phyloP scores from a whole-genome alignment of 495 filamentous ascomycete species.

The Penicillium paradoxum region DNA sequence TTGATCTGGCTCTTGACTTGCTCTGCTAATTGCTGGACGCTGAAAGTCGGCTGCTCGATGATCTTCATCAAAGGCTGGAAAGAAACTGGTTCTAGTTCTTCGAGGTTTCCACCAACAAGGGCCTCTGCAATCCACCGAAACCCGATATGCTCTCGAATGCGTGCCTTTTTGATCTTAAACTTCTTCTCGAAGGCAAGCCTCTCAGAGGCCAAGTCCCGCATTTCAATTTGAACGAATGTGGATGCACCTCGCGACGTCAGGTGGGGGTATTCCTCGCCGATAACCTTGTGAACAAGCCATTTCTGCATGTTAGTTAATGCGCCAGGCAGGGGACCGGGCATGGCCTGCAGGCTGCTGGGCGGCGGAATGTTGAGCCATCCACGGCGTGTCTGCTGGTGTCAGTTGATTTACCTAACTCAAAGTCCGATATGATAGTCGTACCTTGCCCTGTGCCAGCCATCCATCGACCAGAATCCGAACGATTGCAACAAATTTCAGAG shows the following conservation, averaged over 20 bases:
- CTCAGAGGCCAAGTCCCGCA: conserved; percentile 46
- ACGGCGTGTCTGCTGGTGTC: conserved; percentile 13
- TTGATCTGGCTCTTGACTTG: conserved; percentile 38
- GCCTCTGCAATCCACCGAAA: conserved; percentile 70
- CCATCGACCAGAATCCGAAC: conserved; percentile 45
- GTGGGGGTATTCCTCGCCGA: conserved; percentile 58
- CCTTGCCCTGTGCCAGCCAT: conserved; percentile 39
- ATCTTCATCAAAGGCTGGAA: conserved; percentile 35
- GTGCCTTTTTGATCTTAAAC: conserved; percentile 34
- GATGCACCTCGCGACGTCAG: conserved; percentile 42
- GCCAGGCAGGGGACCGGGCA: conserved; percentile 8
- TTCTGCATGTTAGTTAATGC: conserved; percentile 50
- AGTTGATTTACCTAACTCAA: not conserved
- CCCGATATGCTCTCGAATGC: conserved; percentile 49
- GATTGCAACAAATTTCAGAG: conserved; percentile 50
- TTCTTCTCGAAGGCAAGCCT: conserved; percentile 33
- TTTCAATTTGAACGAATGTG: conserved; percentile 50
- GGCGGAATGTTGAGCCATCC: conserved; percentile 32
- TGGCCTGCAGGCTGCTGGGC: conserved; percentile 4
- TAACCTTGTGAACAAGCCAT: conserved; percentile 62
- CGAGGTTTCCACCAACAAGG: conserved; percentile 54
- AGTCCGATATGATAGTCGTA: conserved; percentile 8
- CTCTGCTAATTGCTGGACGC: conserved; percentile 20
- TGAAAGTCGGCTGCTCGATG: conserved; percentile 39
- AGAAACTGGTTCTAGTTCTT: conserved; percentile 40